Conservation (phyloP, 306 rosid species). For the Rosa rugosa region DNA sequence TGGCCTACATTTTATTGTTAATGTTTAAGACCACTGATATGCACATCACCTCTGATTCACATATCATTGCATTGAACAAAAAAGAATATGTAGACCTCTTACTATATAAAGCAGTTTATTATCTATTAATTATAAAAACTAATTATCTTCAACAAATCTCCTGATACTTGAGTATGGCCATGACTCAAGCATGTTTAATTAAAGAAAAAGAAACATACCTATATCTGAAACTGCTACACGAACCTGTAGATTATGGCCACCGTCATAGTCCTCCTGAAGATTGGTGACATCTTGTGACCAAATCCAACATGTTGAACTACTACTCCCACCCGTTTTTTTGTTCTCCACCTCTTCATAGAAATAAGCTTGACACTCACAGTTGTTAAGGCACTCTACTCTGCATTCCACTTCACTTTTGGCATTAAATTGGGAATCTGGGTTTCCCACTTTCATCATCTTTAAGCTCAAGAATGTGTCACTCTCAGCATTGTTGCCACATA, state of each 20-base stretch:
- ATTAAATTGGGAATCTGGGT: conserved; percentile 66
- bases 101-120: not conserved
- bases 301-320: conserved; percentile 58
- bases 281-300: conserved; percentile 75
- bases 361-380: conserved; percentile 73
- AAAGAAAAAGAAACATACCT: conserved; percentile 42
- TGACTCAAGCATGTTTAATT: not conserved
- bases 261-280: conserved; percentile 65
- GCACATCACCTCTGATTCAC: not conserved
- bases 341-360: conserved; percentile 41
- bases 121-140: not conserved
- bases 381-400: conserved; percentile 64
- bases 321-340: conserved; percentile 16
- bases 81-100: not conserved
- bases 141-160: not conserved
- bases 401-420: conserved; percentile 63
- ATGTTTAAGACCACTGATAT: not conserved
- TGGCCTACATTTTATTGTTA: conserved; percentile 2
- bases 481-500: conserved; percentile 41
- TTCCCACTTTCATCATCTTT: conserved; percentile 75
- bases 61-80: not conserved
- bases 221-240: conserved; percentile 62
- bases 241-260: conserved; percentile 55
- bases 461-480: conserved; percentile 57
- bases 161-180: not conserved